These are phyloP conservation scores for Botrytis galanthina DNA, from an alignment of 2,329 filamentous ascomycete genomes.

Conservation along the genomic window DNA sequence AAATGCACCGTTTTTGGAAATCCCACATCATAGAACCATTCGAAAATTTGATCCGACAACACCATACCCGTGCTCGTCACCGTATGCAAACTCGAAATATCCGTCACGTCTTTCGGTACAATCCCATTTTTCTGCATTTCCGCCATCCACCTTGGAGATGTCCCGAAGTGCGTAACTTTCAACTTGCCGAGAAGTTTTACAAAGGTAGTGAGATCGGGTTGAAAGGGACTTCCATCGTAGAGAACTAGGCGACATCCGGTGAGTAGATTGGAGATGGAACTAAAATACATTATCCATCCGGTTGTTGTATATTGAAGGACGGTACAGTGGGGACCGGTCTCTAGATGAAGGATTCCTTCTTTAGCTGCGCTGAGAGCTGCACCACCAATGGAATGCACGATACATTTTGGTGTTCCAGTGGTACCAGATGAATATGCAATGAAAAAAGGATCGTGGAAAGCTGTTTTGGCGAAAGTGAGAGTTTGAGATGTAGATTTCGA, in stretches of 20 bases:
- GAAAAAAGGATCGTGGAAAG: slow-evolving; percentile 66
- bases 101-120: not conserved
- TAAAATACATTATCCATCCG: not conserved
- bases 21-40: not conserved
- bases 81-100: not conserved
- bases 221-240: not conserved
- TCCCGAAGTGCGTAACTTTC: not conserved
- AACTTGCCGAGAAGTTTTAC: not conserved
- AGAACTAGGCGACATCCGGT: not conserved
- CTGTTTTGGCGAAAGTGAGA: slow-evolving; percentile 31
- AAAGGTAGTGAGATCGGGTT: not conserved
- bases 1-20: not conserved
- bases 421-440: slow-evolving; percentile 79
- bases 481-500: slow-evolving; percentile 23
- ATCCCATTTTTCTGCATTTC: not conserved
- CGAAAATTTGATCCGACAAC: not conserved
- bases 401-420: slow-evolving; percentile 81
- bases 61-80: not conserved
- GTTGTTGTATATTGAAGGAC: not conserved
- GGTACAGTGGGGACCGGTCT: not conserved
- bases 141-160: not conserved
- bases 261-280: not conserved
- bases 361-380: slow-evolving; percentile 50
- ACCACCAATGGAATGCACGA: slow-evolving; percentile 73
- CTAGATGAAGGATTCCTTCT: not conserved